Base-by-base conservation (phyloP, 306 rosid species). In the Quercus bicolor region DNA sequence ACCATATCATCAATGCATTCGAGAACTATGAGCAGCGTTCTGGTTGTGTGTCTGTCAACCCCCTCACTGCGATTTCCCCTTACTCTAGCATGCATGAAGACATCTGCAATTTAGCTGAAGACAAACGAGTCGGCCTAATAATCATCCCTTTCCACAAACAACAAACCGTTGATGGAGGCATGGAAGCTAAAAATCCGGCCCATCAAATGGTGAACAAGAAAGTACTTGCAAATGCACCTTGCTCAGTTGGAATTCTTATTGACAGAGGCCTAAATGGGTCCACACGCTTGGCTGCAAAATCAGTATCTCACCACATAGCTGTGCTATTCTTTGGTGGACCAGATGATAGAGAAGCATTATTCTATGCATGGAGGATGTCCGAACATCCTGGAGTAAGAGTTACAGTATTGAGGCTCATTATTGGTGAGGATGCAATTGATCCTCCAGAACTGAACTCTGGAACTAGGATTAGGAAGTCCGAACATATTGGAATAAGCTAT, bases 71-170 rank as follows among this genome's bases (percentile, higher is more conserved):
- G 13, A 85, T 95, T 52, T 95, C 99, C 10, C 99, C 99, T 2
- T 95, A 95, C 80, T 80, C 94, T 11, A 93, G 97, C 0, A 95
- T 95, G 99, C 98, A 93, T 60, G 98, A 95, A 62, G 98, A 91
- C 70, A 90, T 95, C 20, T 86, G 97, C 89, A 79, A 83, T 56
- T 81, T 95, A 72, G 97, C 98, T 0, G 97, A 87, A 62, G 99
- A 93, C 72, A 93, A 93, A 70, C 90, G 93, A 0, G 94, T 89
- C 2, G 87, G 97, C 26, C 78, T 93, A 75, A 69, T 95, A 23
- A 86, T 95, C 70, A 70, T 95, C 34, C 99, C 98, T 56, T 95
- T 95, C 75, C 99, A 95, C 56, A 95, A 95, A 65, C 99, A 93
- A 71, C 97, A 88, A 64, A 93, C 99, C 0, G 99, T 95, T 1